Conservation (phyloP, 164 flowering plant genomes). For the Echeveria elegans region DNA sequence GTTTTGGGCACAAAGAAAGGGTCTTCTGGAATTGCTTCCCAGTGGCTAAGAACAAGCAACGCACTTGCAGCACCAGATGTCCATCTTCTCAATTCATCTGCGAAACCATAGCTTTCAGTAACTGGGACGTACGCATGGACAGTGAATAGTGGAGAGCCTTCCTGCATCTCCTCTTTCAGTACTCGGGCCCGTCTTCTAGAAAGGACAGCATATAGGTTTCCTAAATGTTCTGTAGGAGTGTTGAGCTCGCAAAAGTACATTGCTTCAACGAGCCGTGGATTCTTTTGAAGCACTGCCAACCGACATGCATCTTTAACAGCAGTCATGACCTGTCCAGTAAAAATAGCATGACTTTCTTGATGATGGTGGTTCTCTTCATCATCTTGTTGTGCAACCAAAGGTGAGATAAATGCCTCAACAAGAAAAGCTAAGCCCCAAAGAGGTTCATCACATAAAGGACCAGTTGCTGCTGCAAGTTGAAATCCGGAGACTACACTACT, state of each 20-base stretch:
- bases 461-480: slow-evolving; percentile 79
- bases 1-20: slow-evolving; percentile 94
- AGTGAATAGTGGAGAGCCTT: slow-evolving; percentile 79
- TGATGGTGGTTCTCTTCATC: slow-evolving; percentile 29
- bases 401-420: slow-evolving; percentile 50
- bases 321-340: slow-evolving; percentile 79
- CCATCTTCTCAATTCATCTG: slow-evolving; percentile 53
- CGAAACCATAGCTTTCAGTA: slow-evolving; percentile 82
- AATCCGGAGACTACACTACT: slow-evolving; percentile 79
- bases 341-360: slow-evolving; percentile 51
- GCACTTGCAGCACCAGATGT: slow-evolving; percentile 42
- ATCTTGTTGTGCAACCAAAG: slow-evolving; percentile 21
- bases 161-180: slow-evolving; percentile 87
- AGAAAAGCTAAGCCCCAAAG: slow-evolving; percentile 88
- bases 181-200: slow-evolving; percentile 62
- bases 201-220: slow-evolving; percentile 78
- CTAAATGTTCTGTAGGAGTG: slow-evolving; percentile 72
- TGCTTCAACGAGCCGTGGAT: slow-evolving; percentile 80
- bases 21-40: slow-evolving; percentile 78
- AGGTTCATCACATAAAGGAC: slow-evolving; percentile 90
- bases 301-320: slow-evolving; percentile 83
- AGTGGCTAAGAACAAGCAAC: slow-evolving; percentile 74
- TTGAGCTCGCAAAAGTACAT: slow-evolving; percentile 82
- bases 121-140: slow-evolving; percentile 91
- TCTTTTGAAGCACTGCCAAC: slow-evolving; percentile 63